Conservation (phyloP, 345 rosid genomes). For the Acer saccharum region DNA sequence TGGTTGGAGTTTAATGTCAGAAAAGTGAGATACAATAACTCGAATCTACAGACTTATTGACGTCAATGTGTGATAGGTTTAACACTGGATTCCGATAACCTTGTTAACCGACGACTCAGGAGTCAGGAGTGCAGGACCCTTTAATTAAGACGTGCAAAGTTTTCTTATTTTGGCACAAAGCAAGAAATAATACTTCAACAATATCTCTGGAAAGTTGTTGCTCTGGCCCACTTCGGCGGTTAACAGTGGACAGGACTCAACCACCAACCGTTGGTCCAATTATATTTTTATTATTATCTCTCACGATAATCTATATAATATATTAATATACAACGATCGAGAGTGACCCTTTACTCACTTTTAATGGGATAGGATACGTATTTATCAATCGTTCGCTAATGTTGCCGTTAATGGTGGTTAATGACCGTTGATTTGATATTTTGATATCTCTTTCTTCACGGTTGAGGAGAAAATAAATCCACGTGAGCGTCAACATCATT, state of each 20-base stretch:
- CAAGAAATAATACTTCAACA: background rate
- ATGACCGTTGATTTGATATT: constrained; percentile 28
- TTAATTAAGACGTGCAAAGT: background rate
- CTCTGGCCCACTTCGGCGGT: background rate
- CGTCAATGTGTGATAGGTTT: too few species aligned
- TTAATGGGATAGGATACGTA: background rate
- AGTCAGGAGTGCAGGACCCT: background rate
- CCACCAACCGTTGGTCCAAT: background rate
- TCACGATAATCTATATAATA: too few species aligned
- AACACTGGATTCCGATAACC: too few species aligned
- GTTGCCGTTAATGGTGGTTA: constrained; percentile 56
- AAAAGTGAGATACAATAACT: too few species aligned
- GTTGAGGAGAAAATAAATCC: constrained; percentile 15
- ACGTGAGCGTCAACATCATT: constrained; percentile 26
- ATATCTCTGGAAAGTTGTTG: background rate
- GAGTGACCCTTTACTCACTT: background rate
- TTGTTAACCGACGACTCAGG: too few species aligned
- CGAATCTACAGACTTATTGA: background rate
- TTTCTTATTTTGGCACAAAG: background rate
- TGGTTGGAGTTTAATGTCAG: too few species aligned
- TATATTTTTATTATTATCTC: background rate
- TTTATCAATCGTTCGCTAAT: constrained; percentile 28
- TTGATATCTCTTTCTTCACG: background rate
- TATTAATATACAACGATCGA: background rate
- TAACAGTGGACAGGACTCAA: constrained; percentile 3